Conservation (phyloP, 768 basidiomycete species). For the Mycena floridula region DNA sequence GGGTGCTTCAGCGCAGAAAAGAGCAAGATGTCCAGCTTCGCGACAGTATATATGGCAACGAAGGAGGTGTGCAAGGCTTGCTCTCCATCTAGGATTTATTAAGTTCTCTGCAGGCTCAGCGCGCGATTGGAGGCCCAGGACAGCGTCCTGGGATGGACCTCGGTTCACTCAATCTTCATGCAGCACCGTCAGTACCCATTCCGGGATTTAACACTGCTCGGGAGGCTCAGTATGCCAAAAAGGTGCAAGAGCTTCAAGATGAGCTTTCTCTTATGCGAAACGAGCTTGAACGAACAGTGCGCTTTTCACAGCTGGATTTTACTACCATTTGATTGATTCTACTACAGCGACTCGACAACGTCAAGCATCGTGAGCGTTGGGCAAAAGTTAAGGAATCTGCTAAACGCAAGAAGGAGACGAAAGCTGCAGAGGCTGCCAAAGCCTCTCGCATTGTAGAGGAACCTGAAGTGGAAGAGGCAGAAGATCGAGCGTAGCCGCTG, state of each 20-base stretch:
- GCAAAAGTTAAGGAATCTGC: conserved; percentile 86
- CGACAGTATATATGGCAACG: conserved; percentile 70
- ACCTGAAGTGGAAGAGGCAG: conserved; percentile 63
- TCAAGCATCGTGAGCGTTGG: conserved; percentile 82
- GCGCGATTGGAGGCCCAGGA: conserved; percentile 69
- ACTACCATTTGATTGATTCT: conserved; percentile 7
- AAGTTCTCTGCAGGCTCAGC: conserved; percentile 53
- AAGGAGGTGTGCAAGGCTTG: conserved; percentile 40
- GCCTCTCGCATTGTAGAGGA: conserved; percentile 58
- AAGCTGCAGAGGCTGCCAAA: conserved; percentile 40
- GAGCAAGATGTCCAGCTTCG: conserved; percentile 77
- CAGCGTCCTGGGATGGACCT: conserved; percentile 51
- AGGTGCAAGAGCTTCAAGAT: conserved; percentile 79
- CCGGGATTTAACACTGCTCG: conserved; percentile 46
- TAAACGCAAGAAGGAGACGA: conserved; percentile 78
- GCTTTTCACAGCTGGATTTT: conserved; percentile 15
- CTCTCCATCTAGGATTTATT: neutral
- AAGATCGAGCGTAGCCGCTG: conserved; percentile 20
- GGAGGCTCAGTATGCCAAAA: conserved; percentile 48
- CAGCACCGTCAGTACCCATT: conserved; percentile 42
- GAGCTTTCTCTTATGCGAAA: conserved; percentile 54
- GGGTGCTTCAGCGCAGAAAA: conserved; percentile 58
- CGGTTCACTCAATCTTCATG: conserved; percentile 49
- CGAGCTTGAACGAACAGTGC: conserved; percentile 82
- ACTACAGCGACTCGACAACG: conserved; percentile 72